A percentile compares a stretch with the other conserved stretches of the same genome.
phyloP scores from a whole-genome alignment of 2,329 filamentous ascomycete species.

The Penicillium sp. region DNA sequence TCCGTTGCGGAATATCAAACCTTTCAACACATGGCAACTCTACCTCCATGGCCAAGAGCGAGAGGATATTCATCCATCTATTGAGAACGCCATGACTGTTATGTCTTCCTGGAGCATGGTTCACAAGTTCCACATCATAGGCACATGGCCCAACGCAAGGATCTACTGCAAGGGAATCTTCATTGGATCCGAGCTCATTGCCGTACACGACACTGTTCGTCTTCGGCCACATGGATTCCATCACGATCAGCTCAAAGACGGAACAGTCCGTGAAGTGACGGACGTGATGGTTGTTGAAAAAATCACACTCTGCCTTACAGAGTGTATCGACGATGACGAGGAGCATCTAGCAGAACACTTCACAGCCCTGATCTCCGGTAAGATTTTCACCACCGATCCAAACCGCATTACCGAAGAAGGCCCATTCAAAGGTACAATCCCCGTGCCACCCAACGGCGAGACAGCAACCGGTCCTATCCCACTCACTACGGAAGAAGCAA shows the following conservation, averaged over 20 bases:
- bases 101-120: slow-evolving; percentile 48
- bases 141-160: slow-evolving; percentile 46
- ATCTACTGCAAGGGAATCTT: slow-evolving; percentile 49
- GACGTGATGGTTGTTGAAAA: slow-evolving; percentile 49
- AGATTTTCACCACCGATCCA: slow-evolving; percentile 35
- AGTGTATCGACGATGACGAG: slow-evolving; percentile 43
- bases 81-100: slow-evolving; percentile 46
- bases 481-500: slow-evolving; percentile 29
- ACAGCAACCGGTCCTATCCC: slow-evolving; percentile 8
- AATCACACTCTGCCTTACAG: slow-evolving; percentile 44
- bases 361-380: slow-evolving; percentile 43
- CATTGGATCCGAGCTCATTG: slow-evolving; percentile 49
- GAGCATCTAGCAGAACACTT: slow-evolving; percentile 41
- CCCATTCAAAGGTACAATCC: slow-evolving; percentile 5
- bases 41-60: slow-evolving; percentile 38
- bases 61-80: slow-evolving; percentile 45
- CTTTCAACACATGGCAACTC: slow-evolving; percentile 47
- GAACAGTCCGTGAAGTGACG: slow-evolving; percentile 26
- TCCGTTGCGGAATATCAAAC: slow-evolving; percentile 46
- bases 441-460: not conserved
- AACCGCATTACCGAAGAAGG: slow-evolving; percentile 18
- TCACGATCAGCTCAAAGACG: slow-evolving; percentile 10
- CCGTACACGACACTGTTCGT: slow-evolving; percentile 48
- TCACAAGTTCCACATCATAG: slow-evolving; percentile 46
- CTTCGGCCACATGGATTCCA: slow-evolving; percentile 33